These are phyloP conservation scores for Canna indica DNA, from an alignment of 176 grass and related monocot species.

Conservation along the genomic window DNA sequence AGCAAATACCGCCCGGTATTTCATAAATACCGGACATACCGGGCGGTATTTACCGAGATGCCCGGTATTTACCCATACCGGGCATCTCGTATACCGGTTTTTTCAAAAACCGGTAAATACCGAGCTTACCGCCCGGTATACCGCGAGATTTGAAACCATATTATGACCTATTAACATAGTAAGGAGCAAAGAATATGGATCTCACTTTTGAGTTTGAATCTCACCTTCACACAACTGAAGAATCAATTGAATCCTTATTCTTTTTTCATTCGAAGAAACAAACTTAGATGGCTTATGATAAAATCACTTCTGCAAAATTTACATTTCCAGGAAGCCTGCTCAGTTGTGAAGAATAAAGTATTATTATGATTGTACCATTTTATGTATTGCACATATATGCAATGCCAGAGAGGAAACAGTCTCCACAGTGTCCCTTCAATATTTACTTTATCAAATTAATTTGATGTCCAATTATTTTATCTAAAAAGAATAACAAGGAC, in stretches of 20 bases:
- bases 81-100: no score
- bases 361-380: not conserved
- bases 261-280: not conserved
- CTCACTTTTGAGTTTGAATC: not conserved
- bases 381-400: not conserved
- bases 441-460: not conserved
- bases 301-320: not conserved
- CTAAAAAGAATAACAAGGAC: not conserved
- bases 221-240: not conserved
- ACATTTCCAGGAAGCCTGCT: not conserved
- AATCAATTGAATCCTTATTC: not conserved
- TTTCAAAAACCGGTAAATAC: no score
- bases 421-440: not conserved
- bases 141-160: no score
- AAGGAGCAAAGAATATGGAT: not conserved
- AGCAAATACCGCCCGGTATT: no score
- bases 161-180: not conserved
- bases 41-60: no score
- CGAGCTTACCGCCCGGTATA: no score
- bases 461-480: not conserved
- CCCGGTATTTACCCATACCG: no score
- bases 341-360: not conserved
- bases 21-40: no score
- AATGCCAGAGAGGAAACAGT: not conserved
- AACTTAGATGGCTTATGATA: not conserved